Conservation (phyloP, 108 stramenopile species). For the Pseudonitzschia multiseries region DNA sequence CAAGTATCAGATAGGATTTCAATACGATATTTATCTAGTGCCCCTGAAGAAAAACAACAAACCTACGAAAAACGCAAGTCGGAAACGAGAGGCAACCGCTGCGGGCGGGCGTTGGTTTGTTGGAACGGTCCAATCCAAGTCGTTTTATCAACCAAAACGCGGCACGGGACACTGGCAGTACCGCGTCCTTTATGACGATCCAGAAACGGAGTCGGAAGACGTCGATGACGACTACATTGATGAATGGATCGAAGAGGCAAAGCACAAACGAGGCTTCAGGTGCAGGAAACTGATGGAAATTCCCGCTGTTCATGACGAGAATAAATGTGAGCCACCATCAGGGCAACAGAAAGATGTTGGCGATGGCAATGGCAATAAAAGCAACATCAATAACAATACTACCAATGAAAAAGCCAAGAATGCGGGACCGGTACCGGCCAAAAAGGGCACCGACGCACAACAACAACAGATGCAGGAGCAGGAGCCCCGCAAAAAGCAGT, state of each 20-base stretch:
- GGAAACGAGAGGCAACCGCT: too few relatives aligned
- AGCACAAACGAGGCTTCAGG: background rate
- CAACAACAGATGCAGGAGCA: conserved; percentile 6
- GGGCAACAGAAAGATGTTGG: background rate
- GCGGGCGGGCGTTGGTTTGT: background rate
- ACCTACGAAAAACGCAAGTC: background rate
- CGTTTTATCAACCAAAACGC: background rate
- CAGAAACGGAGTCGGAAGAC: background rate
- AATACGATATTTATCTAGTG: background rate
- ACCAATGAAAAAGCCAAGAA: background rate
- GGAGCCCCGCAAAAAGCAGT: conserved; percentile 26
- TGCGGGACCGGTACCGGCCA: background rate
- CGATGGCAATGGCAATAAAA: background rate
- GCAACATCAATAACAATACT: background rate
- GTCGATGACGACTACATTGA: background rate
- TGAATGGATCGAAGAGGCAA: background rate
- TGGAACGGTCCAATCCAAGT: background rate
- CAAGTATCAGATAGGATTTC: background rate
- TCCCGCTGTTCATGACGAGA: background rate
- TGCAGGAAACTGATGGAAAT: background rate
- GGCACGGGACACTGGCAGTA: background rate
- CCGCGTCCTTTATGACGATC: background rate
- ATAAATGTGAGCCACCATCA: background rate
- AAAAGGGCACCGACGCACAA: background rate
- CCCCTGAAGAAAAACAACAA: background rate